Evolutionary conservation across 1,284 basidiomycete genomes (phyloP), one percentile per base, ranked within the genome.

Genomic region (Takashimella koratensis): DNA sequence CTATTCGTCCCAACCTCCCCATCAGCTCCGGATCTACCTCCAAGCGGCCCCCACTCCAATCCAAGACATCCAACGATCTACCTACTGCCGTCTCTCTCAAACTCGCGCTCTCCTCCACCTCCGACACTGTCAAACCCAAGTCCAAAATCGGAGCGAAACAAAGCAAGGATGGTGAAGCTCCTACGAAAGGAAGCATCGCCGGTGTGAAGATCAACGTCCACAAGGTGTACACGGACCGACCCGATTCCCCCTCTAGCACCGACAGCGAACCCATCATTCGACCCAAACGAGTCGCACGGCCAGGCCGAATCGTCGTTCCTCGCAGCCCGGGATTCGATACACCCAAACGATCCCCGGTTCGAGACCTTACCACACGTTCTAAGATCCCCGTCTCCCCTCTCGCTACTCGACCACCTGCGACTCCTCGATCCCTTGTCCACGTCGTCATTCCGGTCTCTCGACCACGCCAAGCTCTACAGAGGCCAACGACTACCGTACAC

Each of bases 21-120:
- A 52, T 49, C 5, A 5, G 52, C 6, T 51, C 52, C 13, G 47
- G 62, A 12, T 42, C 40, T 19, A 36, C 47, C 4, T 36, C 43
- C 21, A 49, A 51, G 39, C 58, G 67, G 44, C 59, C 57, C 11
- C 62, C 63, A 0, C 52, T 70, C 3, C 45, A 47, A 30, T 45
- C 56, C 22, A 70, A 70, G 53, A 47, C 54, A 3, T 64, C 62
- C 30, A 36, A 36, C 30, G 30, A 36, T 36, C 30, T 36, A 8
- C 10, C 30, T 36, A 36, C 30, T 36, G n/a, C n/a, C n/a, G n/a
- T n/a, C n/a, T n/a, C n/a, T n/a, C n/a, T n/a, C n/a, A n/a, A n/a
- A n/a, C n/a, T n/a, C n/a, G n/a, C n/a, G n/a, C n/a, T n/a, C n/a
- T n/a, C n/a, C n/a, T n/a, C n/a, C n/a, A n/a, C n/a, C n/a, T n/a